phyloP scores from a whole-genome alignment of 768 basidiomycete species.

The Austroboletus festivus region DNA sequence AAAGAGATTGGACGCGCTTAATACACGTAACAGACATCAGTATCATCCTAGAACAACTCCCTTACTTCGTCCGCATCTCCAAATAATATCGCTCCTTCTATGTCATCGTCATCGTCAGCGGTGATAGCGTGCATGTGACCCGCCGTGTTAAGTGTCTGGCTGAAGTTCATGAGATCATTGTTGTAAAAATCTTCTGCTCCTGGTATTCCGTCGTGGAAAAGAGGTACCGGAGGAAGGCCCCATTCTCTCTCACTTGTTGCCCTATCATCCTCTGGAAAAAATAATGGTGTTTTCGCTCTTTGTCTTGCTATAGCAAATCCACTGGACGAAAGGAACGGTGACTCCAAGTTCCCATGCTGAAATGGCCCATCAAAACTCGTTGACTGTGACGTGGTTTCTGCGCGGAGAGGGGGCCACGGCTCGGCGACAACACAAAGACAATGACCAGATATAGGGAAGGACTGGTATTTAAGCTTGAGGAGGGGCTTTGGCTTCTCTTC shows the following conservation, averaged over 20 bases:
- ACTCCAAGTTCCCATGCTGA: constrained; percentile 25
- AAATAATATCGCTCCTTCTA: constrained; percentile 70
- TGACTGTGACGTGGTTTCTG: constrained; percentile 32
- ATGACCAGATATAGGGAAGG: constrained; percentile 66
- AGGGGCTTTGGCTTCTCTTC: constrained; percentile 71
- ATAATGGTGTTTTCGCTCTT: constrained; percentile 62
- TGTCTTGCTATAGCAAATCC: constrained; percentile 21
- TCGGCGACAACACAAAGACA: constrained; percentile 83
- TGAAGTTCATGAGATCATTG: constrained; percentile 70
- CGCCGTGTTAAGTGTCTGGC: constrained; percentile 61
- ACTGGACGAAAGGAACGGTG: constrained; percentile 21
- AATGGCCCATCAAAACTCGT: constrained; percentile 28
- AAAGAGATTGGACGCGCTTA: constrained; percentile 75
- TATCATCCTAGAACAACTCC: constrained; percentile 44
- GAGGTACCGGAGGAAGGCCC: constrained; percentile 40
- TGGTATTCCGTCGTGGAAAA: constrained; percentile 36
- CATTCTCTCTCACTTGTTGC: constrained; percentile 34
- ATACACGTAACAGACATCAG: constrained; percentile 5
- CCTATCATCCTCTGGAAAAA: constrained; percentile 62
- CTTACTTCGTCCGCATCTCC: constrained; percentile 79
- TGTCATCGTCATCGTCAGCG: constrained; percentile 72
- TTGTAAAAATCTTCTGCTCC: constrained; percentile 35
- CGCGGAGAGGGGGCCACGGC: constrained; percentile 63
- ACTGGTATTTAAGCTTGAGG: constrained; percentile 63
- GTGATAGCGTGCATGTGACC: constrained; percentile 56